phyloP scores from a whole-genome alignment of 2,329 filamentous ascomycete genomes.

The Mycosphaerelloides madeirae region DNA sequence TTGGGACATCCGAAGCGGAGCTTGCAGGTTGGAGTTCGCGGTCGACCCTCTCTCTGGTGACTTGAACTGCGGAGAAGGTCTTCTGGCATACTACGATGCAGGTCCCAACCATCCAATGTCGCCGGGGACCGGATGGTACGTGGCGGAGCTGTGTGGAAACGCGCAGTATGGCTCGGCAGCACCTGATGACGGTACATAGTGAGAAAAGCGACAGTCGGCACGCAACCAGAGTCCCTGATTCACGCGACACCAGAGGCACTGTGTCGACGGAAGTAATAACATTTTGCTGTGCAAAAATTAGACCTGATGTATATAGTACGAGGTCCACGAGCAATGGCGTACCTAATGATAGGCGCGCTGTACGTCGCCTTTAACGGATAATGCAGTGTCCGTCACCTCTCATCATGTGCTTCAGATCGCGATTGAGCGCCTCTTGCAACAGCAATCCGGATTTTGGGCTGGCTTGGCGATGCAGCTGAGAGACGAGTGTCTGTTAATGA shows the following conservation, averaged over 20 bases:
- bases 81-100: conserved; percentile 26
- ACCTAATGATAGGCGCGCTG: too few relatives aligned
- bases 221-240: too few relatives aligned
- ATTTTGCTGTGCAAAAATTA: not conserved
- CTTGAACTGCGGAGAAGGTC: conserved; percentile 27
- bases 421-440: too few relatives aligned
- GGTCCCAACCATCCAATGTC: conserved; percentile 29
- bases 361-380: too few relatives aligned
- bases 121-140: conserved; percentile 28
- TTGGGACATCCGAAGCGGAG: conserved; percentile 27
- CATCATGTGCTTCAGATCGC: too few relatives aligned
- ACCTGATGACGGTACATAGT: conserved; percentile 31
- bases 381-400: too few relatives aligned
- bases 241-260: not conserved
- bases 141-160: conserved; percentile 27
- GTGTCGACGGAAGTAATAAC: not conserved
- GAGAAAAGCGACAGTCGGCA: not conserved
- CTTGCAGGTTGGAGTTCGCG: conserved; percentile 28
- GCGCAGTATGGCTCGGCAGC: conserved; percentile 22
- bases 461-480: too few relatives aligned
- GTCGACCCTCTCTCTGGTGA: conserved; percentile 21
- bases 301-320: conserved; percentile 2
- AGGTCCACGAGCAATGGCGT: conserved; percentile 1
- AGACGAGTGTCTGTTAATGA: too few relatives aligned
- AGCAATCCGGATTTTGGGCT: too few relatives aligned